Conservation (phyloP, 2,329 filamentous ascomycete genomes). For the Ascochyta viciae-villosae region DNA sequence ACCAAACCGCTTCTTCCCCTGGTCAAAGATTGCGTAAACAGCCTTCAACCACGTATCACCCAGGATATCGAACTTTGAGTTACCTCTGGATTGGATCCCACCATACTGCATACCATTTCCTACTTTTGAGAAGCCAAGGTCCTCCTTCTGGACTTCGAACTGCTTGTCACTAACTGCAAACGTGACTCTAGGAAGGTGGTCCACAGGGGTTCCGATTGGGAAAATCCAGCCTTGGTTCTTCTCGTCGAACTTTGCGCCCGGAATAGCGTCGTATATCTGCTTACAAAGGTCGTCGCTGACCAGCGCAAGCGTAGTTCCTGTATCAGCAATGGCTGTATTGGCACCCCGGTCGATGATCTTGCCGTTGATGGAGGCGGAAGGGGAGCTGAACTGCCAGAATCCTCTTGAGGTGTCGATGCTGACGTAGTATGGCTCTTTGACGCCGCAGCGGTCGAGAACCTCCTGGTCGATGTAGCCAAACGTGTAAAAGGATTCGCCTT, state of each 20-base stretch:
- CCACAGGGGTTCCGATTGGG: slow-evolving; percentile 60
- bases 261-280: slow-evolving; percentile 69
- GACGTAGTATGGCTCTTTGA: slow-evolving; percentile 65
- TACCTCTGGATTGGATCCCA: slow-evolving; percentile 64
- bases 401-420: slow-evolving; percentile 69
- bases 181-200: slow-evolving; percentile 66
- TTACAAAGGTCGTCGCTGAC: slow-evolving; percentile 67
- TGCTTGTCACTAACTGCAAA: slow-evolving; percentile 69
- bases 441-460: slow-evolving; percentile 62
- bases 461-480: slow-evolving; percentile 75
- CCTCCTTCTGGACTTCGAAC: slow-evolving; percentile 68
- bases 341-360: slow-evolving; percentile 57
- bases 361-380: slow-evolving; percentile 65
- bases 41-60: slow-evolving; percentile 70
- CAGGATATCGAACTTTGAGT: slow-evolving; percentile 64
- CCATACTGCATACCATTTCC: slow-evolving; percentile 66
- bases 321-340: slow-evolving; percentile 75
- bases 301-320: slow-evolving; percentile 72
- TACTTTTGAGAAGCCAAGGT: slow-evolving; percentile 65
- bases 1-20: slow-evolving; percentile 66
- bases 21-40: slow-evolving; percentile 71
- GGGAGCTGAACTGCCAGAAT: slow-evolving; percentile 72
- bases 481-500: slow-evolving; percentile 68
- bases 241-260: slow-evolving; percentile 61
- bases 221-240: slow-evolving; percentile 69